phyloP scores from a whole-genome alignment of 805 yeast genomes.

The Yarrowia phangngaensis region DNA sequence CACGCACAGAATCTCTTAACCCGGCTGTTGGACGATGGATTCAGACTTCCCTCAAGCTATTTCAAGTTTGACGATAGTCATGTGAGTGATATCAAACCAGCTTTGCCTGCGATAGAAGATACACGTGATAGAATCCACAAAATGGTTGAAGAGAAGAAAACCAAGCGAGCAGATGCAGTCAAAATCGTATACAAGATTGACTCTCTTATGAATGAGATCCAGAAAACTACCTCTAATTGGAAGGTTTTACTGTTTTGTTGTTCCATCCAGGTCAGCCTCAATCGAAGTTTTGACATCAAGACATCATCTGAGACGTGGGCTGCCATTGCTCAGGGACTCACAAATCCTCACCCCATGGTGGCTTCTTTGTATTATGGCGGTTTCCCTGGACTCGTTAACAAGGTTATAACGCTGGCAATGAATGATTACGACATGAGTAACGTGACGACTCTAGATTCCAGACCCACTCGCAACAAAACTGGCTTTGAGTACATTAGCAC shows the following conservation, averaged over 20 bases:
- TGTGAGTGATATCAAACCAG: slow-evolving; percentile 30
- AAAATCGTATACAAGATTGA: slow-evolving; percentile 5
- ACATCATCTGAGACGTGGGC: slow-evolving; percentile 13
- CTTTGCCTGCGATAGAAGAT: slow-evolving; percentile 20
- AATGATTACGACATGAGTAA: slow-evolving; percentile 11
- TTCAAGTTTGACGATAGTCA: slow-evolving; percentile 26
- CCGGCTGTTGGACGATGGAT: slow-evolving; percentile 38
- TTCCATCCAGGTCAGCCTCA: slow-evolving; percentile 7
- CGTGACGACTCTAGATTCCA: neutral
- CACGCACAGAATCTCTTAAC: slow-evolving; percentile 37
- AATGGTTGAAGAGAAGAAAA: slow-evolving; percentile 27
- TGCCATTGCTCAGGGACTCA: slow-evolving; percentile 2
- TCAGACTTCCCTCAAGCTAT: slow-evolving; percentile 48
- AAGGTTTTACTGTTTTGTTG: slow-evolving; percentile 12
- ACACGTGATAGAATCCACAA: slow-evolving; percentile 28
- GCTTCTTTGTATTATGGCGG: slow-evolving; percentile 1
- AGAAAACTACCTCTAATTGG: neutral
- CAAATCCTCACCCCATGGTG: slow-evolving; percentile 20
- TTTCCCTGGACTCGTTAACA: slow-evolving; percentile 6
- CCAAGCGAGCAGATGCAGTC: slow-evolving; percentile 29
- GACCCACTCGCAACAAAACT: neutral
- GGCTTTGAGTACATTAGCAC: neutral
- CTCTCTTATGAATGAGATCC: neutral
- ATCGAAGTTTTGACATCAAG: slow-evolving; percentile 9
- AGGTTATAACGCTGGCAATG: slow-evolving; percentile 12